Evolutionary conservation across 176 grass and related monocot genomes (phyloP), one percentile per base, ranked within the genome.

Genomic region (Zea luxurians): DNA sequence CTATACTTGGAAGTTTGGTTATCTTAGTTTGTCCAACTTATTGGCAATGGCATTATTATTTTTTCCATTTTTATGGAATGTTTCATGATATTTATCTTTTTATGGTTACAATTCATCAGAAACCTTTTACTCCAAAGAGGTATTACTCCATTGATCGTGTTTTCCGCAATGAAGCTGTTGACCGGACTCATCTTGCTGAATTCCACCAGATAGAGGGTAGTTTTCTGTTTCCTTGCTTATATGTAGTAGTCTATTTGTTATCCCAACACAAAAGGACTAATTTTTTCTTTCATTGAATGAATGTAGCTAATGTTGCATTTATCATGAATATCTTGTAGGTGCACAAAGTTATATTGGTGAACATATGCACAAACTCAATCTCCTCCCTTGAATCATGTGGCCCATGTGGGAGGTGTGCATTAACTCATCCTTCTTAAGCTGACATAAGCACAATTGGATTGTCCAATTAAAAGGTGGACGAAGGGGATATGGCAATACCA

Each of bases 171-270:
- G 96, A 99, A 88, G 92, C 96, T 61, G 90, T 99, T 80, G 96
- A 99, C 38, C 85, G 90, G 17, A 99, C 96, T 75, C 92, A 99
- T 87, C 92, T 99, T 76, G 96, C 96, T 2, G 96, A 99, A 83
- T 99, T 99, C 68, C 96, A 99, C 78, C 96, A 99, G 63, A 99
- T 99, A 73, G 96, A 99, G 79, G 96, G 90, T 91, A 88, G n/a
- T 65, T 62, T 73, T 64, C 18, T 42, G 61, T 21, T 50, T 76
- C 80, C 60, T 82, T 74, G 4, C 20, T 37, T 61, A 61, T 68
- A 49, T 74, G 21, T 77, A 68, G 15, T 16, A 1, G 12, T 69
- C 42, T 16, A 61, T 66, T 77, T 47, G 10, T 78, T 61, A 9
- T 52, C 50, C 50, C 37, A 40, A 40, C 27, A 40, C 48, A 38